Evolutionary conservation across 192 early-diverging fungal species (phyloP).

Genomic region (Umbelopsis isabellina): DNA sequence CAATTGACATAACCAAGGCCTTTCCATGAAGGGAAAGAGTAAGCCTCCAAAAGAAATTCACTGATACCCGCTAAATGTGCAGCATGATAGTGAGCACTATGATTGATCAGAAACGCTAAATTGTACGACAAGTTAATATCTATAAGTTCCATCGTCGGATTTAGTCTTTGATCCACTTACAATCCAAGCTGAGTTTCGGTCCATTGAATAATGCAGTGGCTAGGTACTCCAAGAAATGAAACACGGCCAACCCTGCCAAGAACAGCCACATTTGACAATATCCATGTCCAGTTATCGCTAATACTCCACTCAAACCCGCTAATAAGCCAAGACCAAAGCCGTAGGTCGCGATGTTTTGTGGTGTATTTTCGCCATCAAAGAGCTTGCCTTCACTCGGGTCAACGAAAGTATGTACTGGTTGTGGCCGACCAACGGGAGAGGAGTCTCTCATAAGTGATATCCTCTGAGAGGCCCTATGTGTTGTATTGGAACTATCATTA

Average conservation of each 20-base stretch:
- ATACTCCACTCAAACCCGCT: conserved; percentile 57
- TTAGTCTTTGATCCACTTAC: conserved; percentile 49
- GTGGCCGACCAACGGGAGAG: not conserved
- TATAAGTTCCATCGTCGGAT: not conserved
- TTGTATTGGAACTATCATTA: not conserved
- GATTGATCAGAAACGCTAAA: conserved; percentile 76
- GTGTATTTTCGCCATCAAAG: conserved; percentile 68
- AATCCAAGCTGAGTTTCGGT: conserved; percentile 66
- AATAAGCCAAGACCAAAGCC: conserved; percentile 69
- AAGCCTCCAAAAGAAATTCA: conserved; percentile 73
- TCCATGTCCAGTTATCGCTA: conserved; percentile 35
- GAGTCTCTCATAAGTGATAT: not conserved
- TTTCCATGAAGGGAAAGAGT: conserved; percentile 64
- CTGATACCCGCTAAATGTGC: conserved; percentile 67
- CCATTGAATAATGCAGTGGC: conserved; percentile 82
- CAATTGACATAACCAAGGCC: conserved; percentile 44
- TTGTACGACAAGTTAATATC: not conserved
- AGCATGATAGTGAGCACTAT: conserved; percentile 69
- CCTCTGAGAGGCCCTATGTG: not conserved
- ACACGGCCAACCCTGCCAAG: conserved; percentile 65
- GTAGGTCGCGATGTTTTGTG: conserved; percentile 82
- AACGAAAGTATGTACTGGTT: conserved; percentile 26
- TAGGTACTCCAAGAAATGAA: conserved; percentile 89
- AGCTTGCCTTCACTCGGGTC: conserved; percentile 20
- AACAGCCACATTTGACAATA: conserved; percentile 56